Evolutionary conservation across 176 grass and related monocot species (phyloP), one percentile per base, ranked within the genome.

Genomic region (sorghum (Sorghum bicolor)): DNA sequence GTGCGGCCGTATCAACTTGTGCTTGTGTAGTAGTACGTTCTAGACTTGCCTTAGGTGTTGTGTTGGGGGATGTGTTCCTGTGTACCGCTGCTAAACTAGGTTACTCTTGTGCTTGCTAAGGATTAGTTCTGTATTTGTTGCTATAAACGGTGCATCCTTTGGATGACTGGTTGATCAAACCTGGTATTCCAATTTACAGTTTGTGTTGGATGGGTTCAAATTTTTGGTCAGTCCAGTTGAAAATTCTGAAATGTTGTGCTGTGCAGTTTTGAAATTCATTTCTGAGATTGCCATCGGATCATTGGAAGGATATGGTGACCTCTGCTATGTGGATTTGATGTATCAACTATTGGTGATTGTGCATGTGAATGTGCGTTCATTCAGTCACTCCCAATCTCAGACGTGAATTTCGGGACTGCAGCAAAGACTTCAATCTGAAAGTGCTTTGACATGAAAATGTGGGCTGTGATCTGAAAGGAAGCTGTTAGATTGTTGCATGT

Each of bases 111-210:
- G 28, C 76, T 30, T 15, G 17, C 43, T 31, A 60, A 24, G 22
- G 47, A 73, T 86, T 86, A 40, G 17, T 78, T 78, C 58, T 83
- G 79, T 86, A 86, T 83, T 83, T 71, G 37, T 66, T 86, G 17
- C 31, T 30, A 10, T 28, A 71, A 80, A 76, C 16, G 64, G 32
- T 64, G 16, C 22, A 58, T 72, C 83, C 63, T 65, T 64, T 65
- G 8, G 32, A 72, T 66, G 40, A 28, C 64, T 75, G 16, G 4
- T 20, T 53, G 28, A 53, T 57, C n/a, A 12, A 30, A 50, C n/a
- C 4, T 8, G 8, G 0, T 25, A 10, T 70, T 11, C 5, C 10
- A 30, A 7, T 65, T 6, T 11, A 12, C 3, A 10, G 2, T 24
- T 70, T 4, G 28, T 33, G 6, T 39, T 40, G 15, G 32, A n/a